Evolutionary conservation across 768 basidiomycete species (phyloP).

Genomic region (Leucogyrophana mollusca): DNA sequence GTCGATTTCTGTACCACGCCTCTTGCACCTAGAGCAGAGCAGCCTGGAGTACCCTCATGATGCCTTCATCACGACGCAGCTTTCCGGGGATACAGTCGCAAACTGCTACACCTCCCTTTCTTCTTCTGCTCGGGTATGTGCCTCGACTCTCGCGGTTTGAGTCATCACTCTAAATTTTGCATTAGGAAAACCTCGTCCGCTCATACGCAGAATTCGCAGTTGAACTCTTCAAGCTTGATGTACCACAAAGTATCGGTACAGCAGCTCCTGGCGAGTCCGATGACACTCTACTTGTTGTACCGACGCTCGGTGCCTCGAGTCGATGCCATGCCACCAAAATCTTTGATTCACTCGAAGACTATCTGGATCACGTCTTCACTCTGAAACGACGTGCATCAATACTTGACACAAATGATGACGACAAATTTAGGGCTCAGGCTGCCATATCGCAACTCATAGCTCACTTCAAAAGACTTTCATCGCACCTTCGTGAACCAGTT

Average conservation of each 20-base stretch:
- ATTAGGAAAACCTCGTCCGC: slow-evolving; percentile 7
- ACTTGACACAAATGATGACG: slow-evolving; percentile 2
- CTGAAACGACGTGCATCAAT: slow-evolving; percentile 2
- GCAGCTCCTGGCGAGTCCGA: background rate
- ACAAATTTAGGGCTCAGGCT: slow-evolving; percentile 5
- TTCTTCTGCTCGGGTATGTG: slow-evolving; percentile 3
- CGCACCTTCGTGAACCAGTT: background rate
- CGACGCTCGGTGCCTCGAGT: background rate
- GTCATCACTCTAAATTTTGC: too few relatives aligned
- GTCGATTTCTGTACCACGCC: background rate
- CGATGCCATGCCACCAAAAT: background rate
- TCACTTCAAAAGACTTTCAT: background rate
- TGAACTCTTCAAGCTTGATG: slow-evolving; percentile 3
- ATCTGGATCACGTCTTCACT: slow-evolving; percentile 1
- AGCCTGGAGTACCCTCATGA: background rate
- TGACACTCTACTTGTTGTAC: slow-evolving; percentile 1
- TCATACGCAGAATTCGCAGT: slow-evolving; percentile 11
- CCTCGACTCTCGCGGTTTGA: too few relatives aligned
- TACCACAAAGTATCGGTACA: slow-evolving; percentile 7
- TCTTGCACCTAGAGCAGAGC: background rate
- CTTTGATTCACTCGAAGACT: slow-evolving; percentile 3
- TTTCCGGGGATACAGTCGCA: background rate
- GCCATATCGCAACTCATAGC: slow-evolving; percentile 4
- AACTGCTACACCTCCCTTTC: background rate
- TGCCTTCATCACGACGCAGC: background rate